Evolutionary conservation across 2,329 filamentous ascomycete species (phyloP).

Genomic region (Pseudogymnoascus sp.): DNA sequence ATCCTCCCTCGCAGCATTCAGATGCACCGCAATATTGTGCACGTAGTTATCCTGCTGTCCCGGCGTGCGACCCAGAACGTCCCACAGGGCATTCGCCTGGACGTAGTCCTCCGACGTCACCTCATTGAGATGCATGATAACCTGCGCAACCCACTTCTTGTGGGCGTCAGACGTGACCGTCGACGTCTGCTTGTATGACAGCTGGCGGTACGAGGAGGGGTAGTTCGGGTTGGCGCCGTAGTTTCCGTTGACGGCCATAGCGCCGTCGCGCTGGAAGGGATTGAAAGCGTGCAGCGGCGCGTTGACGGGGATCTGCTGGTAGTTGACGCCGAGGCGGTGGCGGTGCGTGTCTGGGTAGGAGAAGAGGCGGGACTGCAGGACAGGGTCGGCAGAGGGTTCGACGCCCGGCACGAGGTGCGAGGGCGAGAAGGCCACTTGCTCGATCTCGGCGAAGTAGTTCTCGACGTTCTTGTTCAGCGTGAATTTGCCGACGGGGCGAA

Average conservation of each 20-base stretch:
- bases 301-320: slow-evolving; percentile 48
- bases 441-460: slow-evolving; percentile 60
- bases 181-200: slow-evolving; percentile 38
- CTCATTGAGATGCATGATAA: slow-evolving; percentile 38
- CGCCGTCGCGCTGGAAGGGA: slow-evolving; percentile 66
- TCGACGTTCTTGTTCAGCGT: slow-evolving; percentile 58
- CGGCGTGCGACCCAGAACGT: slow-evolving; percentile 20
- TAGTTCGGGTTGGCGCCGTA: slow-evolving; percentile 55
- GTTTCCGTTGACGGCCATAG: slow-evolving; percentile 61
- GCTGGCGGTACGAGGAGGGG: slow-evolving; percentile 40
- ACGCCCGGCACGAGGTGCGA: slow-evolving; percentile 59
- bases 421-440: slow-evolving; percentile 63
- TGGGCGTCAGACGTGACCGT: slow-evolving; percentile 33
- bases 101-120: slow-evolving; percentile 28
- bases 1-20: too few relatives aligned
- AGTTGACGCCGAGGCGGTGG: slow-evolving; percentile 50
- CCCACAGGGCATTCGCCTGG: slow-evolving; percentile 29
- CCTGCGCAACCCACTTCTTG: slow-evolving; percentile 41
- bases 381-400: slow-evolving; percentile 62
- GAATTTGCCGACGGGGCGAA: slow-evolving; percentile 53
- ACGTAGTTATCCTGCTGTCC: too few relatives aligned
- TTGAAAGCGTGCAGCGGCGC: slow-evolving; percentile 45
- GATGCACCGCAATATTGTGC: too few relatives aligned
- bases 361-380: slow-evolving; percentile 62
- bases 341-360: slow-evolving; percentile 61